Evolutionary conservation across 2,329 filamentous ascomycete species (phyloP), one percentile per base, ranked within the genome.

Genomic region (Nigrospora sphaerica): DNA sequence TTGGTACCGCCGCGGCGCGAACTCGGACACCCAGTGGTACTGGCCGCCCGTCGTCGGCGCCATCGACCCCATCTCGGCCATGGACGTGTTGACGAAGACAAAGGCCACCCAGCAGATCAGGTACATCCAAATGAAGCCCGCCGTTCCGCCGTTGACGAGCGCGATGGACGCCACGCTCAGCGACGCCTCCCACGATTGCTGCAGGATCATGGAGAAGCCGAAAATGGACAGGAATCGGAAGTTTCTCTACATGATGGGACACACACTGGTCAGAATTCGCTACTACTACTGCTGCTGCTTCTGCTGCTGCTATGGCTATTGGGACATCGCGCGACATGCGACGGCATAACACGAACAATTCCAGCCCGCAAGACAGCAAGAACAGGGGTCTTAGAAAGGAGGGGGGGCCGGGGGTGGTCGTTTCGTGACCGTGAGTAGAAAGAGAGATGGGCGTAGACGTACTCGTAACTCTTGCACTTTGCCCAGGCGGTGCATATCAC

Each of bases 211-310:
- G 14, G 42, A 12, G 33, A 44, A 44, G 42, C 42, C 42, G 39
- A 57, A 57, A 33, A 58, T 54, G 35, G 54, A 54, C 19, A 58
- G 48, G 39, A 58, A 58, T 12, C 54, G 53, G 11, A 58, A 44
- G 42, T 44, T 37, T 17, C 42, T 14, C 42, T 44, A 46, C 23
- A 28, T 28, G 23, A 28, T 28, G 23, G 23, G 23, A 9, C 23
- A 28, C 23, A 28, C 23, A 9, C 23, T 28, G 6, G 23, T 28
- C 23, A 28, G 23, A 28, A 10, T 7, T 9, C 7, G 23, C 23
- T 28, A 10, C 10, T 28, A 10, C 23, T 28, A 10, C 7, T 9
- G 7, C 10, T 6, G 19, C 19, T 6, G 19, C 6, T 23, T 23
- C 6, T 23, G 19, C 19, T 23, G 4, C 6, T n/a, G n/a, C n/a